phyloP scores from a whole-genome alignment of 2,329 filamentous ascomycete genomes.

The Exophiala dermatitidis region DNA sequence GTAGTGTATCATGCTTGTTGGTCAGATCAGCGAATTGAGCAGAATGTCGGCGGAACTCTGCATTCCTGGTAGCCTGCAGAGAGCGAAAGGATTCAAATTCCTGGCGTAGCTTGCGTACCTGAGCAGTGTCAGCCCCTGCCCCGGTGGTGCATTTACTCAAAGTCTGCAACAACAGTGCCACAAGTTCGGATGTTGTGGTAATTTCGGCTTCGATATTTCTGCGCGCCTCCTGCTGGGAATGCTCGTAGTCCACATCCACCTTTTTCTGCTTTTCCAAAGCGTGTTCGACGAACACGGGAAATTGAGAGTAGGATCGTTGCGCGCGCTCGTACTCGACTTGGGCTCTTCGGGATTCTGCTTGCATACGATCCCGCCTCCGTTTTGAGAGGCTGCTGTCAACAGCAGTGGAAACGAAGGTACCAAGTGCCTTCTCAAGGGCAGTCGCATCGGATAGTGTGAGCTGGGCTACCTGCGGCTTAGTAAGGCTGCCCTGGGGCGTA shows the following conservation, averaged over 20 bases:
- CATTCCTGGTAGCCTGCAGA: conserved; percentile 1
- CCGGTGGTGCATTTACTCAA: not conserved
- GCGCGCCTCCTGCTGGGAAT: conserved; percentile 1
- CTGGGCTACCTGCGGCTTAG: not conserved
- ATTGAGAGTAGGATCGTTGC: not conserved
- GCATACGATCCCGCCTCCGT: not conserved
- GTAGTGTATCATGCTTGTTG: not conserved
- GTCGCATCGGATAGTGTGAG: not conserved
- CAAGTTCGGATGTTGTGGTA: not conserved
- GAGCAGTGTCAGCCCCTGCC: not conserved
- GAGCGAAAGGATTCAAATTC: not conserved
- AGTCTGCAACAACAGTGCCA: conserved; percentile 2
- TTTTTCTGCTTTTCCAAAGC: conserved; percentile 1
- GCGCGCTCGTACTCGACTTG: conserved; percentile 4
- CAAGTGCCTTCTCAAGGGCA: conserved; percentile 2
- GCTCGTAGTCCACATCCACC: conserved; percentile 1
- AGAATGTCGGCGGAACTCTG: not conserved
- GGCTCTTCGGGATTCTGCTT: not conserved
- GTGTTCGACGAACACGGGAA: conserved; percentile 12
- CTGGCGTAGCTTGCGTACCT: not conserved
- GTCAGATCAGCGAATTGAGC: not conserved
- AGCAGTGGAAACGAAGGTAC: not conserved
- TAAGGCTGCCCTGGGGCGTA: not conserved
- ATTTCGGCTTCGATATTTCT: not conserved
- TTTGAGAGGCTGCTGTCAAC: not conserved